Evolutionary conservation across 805 yeast species (phyloP), one percentile per base, ranked within the genome.

Genomic region (Candida vaughaniae): DNA sequence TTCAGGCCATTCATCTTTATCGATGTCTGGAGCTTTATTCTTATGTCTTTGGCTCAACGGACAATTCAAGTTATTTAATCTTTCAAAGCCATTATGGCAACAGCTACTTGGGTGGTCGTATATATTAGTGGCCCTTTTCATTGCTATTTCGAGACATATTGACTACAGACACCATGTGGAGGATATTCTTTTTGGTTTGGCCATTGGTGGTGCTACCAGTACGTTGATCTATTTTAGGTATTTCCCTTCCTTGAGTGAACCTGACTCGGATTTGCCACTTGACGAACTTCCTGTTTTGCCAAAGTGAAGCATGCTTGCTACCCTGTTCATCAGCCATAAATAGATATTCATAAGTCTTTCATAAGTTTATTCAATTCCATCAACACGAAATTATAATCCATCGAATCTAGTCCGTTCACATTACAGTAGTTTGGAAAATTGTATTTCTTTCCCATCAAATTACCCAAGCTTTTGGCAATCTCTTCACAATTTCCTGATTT

Each of bases 1-100:
- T 5, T 60, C 65, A 27, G 72, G 70, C 22, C 70, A 64, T 43
- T 60, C 69, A 5, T 60, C 67, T 18, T 51, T 64, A 36, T 43
- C 62, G 8, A 61, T 63, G 44, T 52, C 63, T 20, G 64, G 67
- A 1, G 51, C 60, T 33, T 43, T 55, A 14, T 66, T 56, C 44
- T 48, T 66, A 29, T 39, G 56, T 8, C 43, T 62, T 27, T 65
- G 70, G 70, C 39, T 60, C 12, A 39, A 50, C 22, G 63, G 60
- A 4, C 64, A 61, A 29, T 53, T 51, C 39, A 46, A 42, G 37
- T 26, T 42, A 4, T 35, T 34, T 15, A 38, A 36, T 3, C 2
- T 8, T 6, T 25, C 12, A 7, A 31, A 25, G 6, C 28, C 31
- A 3, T 17, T 41, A 7, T 30, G 25, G 17, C 6, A n/a, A 3